Conservation (phyloP, 192 early-diverging fungal genomes). For the Dispira simplex region DNA sequence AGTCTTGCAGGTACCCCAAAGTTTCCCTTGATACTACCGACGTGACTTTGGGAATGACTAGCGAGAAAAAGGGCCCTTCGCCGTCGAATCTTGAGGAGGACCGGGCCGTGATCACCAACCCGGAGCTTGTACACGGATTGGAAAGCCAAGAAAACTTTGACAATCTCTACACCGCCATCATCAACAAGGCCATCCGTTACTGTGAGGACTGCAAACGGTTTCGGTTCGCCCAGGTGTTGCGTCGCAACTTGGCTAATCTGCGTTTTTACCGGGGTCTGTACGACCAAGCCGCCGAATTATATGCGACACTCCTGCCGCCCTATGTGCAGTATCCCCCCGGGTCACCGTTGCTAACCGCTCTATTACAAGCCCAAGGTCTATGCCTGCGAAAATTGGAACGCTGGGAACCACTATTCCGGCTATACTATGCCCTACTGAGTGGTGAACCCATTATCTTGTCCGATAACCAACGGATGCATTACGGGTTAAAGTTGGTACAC, state of each 20-base stretch:
- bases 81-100: not conserved
- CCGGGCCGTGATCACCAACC: slow-evolving; percentile 17
- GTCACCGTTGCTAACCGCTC: not conserved
- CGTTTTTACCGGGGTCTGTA: slow-evolving; percentile 18
- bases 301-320: slow-evolving; percentile 4
- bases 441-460: not conserved
- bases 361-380: not conserved
- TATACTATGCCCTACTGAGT: not conserved
- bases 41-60: too few species aligned
- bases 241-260: slow-evolving; percentile 24
- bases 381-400: not conserved
- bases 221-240: slow-evolving; percentile 23
- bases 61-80: too few species aligned
- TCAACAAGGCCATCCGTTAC: slow-evolving; percentile 30
- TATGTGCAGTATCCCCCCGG: not conserved
- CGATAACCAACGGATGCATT: not conserved
- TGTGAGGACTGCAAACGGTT: slow-evolving; percentile 22
- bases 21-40: not conserved
- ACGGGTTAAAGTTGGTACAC: not conserved
- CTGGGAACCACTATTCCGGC: not conserved
- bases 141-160: slow-evolving; percentile 22
- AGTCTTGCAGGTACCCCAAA: not conserved
- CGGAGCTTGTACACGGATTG: slow-evolving; percentile 25
- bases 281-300: not conserved
- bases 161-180: slow-evolving; percentile 25